Percentiles rank a stretch among this genome's conserved stretches.
phyloP scores from a whole-genome alignment of 1,284 basidiomycete genomes.

The Vanrija humicola region DNA sequence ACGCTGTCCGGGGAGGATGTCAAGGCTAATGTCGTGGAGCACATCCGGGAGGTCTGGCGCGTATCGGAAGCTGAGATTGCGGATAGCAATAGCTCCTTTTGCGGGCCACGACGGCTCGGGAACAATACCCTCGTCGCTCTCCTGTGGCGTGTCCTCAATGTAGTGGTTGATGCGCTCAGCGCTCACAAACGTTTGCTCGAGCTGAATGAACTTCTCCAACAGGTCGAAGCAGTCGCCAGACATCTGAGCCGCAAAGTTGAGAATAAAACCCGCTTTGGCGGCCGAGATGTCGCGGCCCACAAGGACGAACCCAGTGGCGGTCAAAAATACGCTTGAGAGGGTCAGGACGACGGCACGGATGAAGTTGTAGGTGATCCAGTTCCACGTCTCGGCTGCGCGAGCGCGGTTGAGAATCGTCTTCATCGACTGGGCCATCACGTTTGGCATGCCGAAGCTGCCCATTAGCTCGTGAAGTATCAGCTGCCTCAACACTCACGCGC shows the following conservation, averaged over 20 bases:
- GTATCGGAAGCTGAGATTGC: slow-evolving; percentile 63
- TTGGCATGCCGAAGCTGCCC: slow-evolving; percentile 30
- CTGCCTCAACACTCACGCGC: slow-evolving; percentile 36
- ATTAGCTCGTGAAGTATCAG: neutral
- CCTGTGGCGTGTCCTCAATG: slow-evolving; percentile 30
- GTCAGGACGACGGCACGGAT: slow-evolving; percentile 31
- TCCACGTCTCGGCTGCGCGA: slow-evolving; percentile 31
- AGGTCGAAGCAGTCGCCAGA: slow-evolving; percentile 36
- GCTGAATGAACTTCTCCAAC: slow-evolving; percentile 25
- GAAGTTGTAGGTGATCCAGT: slow-evolving; percentile 39
- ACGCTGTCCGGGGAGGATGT: slow-evolving; percentile 66
- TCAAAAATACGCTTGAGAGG: slow-evolving; percentile 35
- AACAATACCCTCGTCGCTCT: slow-evolving; percentile 21
- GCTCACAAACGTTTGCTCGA: slow-evolving; percentile 43
- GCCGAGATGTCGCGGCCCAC: slow-evolving; percentile 45
- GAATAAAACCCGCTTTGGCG: slow-evolving; percentile 49
- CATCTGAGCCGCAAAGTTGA: slow-evolving; percentile 47
- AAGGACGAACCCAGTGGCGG: slow-evolving; percentile 48
- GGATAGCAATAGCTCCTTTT: slow-evolving; percentile 61
- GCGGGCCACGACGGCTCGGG: slow-evolving; percentile 62
- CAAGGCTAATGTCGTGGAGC: slow-evolving; percentile 62
- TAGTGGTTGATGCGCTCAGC: slow-evolving; percentile 51
- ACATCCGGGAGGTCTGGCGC: slow-evolving; percentile 68
- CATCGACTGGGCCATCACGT: slow-evolving; percentile 40
- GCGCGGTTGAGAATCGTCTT: slow-evolving; percentile 37